These are phyloP conservation scores for Collybia nuda DNA, from an alignment of 768 basidiomycete genomes.

Conservation along the genomic window DNA sequence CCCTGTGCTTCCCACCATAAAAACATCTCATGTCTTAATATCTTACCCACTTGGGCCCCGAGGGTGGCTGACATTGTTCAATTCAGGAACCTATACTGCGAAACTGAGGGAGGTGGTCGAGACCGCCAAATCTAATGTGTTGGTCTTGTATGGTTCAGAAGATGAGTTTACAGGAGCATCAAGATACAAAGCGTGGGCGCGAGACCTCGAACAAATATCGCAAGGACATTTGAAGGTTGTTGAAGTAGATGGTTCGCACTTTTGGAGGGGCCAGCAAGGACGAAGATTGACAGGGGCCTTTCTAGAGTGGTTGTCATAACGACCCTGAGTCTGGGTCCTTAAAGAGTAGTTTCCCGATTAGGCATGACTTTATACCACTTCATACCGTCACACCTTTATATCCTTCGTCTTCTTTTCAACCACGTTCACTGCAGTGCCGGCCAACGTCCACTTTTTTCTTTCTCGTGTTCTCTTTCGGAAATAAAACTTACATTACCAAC, in stretches of 20 bases:
- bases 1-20: conserved; percentile 50
- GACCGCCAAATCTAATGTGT: conserved; percentile 46
- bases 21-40: conserved; percentile 64
- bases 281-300: conserved; percentile 25
- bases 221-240: conserved; percentile 25
- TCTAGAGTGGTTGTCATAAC: conserved; percentile 34
- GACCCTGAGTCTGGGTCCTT: conserved; percentile 8
- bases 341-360: conserved; percentile 9
- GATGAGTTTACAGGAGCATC: conserved; percentile 69
- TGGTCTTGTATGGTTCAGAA: conserved; percentile 64
- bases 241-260: conserved; percentile 55
- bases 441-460: conserved; percentile 4
- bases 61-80: conserved; percentile 69
- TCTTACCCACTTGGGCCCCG: conserved; percentile 78
- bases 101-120: conserved; percentile 50
- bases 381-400: conserved; percentile 2
- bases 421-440: conserved; percentile 13
- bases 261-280: conserved; percentile 52
- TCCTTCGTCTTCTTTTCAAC: conserved; percentile 9
- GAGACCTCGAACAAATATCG: conserved; percentile 30
- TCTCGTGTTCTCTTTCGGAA: conserved; percentile 10
- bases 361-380: conserved; percentile 7
- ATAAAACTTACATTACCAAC: conserved; percentile 1
- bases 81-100: conserved; percentile 49
- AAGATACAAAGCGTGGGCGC: conserved; percentile 57